phyloP scores from a whole-genome alignment of 805 yeast genomes.

The Monosporozyma yasuniensis region DNA sequence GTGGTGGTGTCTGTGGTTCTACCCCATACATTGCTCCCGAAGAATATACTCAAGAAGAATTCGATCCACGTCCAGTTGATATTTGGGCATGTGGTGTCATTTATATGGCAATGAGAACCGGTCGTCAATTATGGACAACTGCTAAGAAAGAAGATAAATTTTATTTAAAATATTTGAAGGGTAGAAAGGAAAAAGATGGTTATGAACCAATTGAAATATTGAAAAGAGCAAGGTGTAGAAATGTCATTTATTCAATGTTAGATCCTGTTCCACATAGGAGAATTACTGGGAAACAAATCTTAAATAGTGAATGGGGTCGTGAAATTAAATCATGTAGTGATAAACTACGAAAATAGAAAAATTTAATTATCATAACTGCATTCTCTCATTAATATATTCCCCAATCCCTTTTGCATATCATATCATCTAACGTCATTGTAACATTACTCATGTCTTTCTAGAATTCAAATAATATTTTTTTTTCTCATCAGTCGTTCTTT shows the following conservation, averaged over 20 bases:
- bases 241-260: conserved; percentile 84
- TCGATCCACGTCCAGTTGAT: conserved; percentile 77
- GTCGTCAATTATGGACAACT: conserved; percentile 83
- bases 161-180: conserved; percentile 61
- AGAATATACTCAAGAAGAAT: conserved; percentile 53
- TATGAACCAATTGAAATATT: conserved; percentile 85
- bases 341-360: background rate
- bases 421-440: background rate
- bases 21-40: conserved; percentile 91
- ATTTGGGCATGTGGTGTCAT: conserved; percentile 92
- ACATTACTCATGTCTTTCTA: background rate
- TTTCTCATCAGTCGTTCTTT: background rate
- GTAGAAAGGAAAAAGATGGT: conserved; percentile 74
- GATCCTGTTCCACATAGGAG: conserved; percentile 87
- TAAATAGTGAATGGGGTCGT: conserved; percentile 93
- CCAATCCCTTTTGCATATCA: background rate
- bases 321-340: conserved; percentile 61
- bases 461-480: background rate
- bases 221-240: conserved; percentile 81
- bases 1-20: conserved; percentile 76
- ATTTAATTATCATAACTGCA: background rate
- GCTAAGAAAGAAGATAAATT: conserved; percentile 79
- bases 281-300: conserved; percentile 77
- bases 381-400: background rate
- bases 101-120: conserved; percentile 90